Percentiles rank a stretch among this genome's conserved stretches.
phyloP scores from a whole-genome alignment of 768 basidiomycete species.

The Megacollybia marginata region DNA sequence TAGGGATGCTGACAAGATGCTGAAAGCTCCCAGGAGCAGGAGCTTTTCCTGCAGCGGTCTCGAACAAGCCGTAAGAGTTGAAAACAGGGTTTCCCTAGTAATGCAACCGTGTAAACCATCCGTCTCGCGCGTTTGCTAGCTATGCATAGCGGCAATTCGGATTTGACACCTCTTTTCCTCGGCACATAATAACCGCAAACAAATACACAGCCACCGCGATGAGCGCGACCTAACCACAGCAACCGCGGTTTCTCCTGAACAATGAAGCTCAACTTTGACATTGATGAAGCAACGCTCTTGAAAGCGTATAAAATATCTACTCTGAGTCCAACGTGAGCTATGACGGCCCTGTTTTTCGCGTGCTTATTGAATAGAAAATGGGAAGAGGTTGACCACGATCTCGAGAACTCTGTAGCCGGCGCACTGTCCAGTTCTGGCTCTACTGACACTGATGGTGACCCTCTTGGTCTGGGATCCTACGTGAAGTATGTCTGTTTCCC shows the following conservation, averaged over 20 bases:
- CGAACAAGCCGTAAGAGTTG: too few relatives aligned
- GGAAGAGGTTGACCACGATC: constrained; percentile 86
- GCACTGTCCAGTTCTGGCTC: constrained; percentile 48
- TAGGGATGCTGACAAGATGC: too few relatives aligned
- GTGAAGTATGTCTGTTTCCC: constrained; percentile 42
- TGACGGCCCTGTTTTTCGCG: constrained; percentile 1
- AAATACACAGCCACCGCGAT: too few relatives aligned
- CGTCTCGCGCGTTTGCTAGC: too few relatives aligned
- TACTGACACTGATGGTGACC: constrained; percentile 64
- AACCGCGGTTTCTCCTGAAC: constrained; percentile 19
- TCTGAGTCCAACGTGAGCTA: constrained; percentile 61
- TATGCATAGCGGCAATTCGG: too few relatives aligned
- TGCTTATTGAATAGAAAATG: constrained; percentile 51
- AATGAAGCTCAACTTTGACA: constrained; percentile 59
- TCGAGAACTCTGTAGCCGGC: constrained; percentile 68
- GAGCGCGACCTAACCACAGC: background rate
- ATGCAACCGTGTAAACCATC: too few relatives aligned
- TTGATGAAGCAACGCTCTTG: constrained; percentile 77
- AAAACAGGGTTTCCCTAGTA: too few relatives aligned
- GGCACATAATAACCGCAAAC: too few relatives aligned
- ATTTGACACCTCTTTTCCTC: too few relatives aligned
- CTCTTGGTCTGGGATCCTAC: constrained; percentile 65
- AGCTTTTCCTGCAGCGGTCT: too few relatives aligned
- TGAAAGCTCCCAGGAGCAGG: too few relatives aligned
- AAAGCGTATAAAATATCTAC: constrained; percentile 84